Conservation (phyloP, 1,284 basidiomycete genomes). For the Tetrapyrgos nigripes region DNA sequence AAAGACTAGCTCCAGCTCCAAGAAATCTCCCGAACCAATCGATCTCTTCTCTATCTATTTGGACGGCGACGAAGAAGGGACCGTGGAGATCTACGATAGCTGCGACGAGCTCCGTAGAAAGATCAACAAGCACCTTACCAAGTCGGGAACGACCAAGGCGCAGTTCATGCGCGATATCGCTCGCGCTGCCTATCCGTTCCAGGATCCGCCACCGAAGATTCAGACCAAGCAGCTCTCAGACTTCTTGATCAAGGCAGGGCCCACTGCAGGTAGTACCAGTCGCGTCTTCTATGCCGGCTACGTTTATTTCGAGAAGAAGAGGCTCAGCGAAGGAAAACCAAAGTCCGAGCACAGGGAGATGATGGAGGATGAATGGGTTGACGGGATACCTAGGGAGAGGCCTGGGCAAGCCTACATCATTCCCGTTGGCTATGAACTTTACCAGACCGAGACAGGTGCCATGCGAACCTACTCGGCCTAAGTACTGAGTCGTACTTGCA, state of each 20-base stretch:
- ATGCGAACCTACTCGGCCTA: too few relatives aligned
- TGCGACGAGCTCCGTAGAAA: constrained; percentile 24
- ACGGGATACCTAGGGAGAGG: constrained; percentile 17
- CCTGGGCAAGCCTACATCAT: too few relatives aligned
- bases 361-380: constrained; percentile 22
- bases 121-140: constrained; percentile 18
- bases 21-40: neutral
- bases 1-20: neutral
- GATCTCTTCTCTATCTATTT: constrained; percentile 20
- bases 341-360: constrained; percentile 21
- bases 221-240: constrained; percentile 24
- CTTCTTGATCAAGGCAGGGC: constrained; percentile 19
- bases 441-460: too few relatives aligned
- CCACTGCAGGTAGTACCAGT: constrained; percentile 21
- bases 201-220: constrained; percentile 18
- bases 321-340: constrained; percentile 19
- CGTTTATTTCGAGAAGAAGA: constrained; percentile 26
- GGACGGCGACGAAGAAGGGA: constrained; percentile 17
- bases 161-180: constrained; percentile 21
- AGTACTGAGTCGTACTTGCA: too few relatives aligned
- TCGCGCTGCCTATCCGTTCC: constrained; percentile 17
- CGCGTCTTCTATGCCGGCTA: constrained; percentile 23
- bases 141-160: constrained; percentile 20
- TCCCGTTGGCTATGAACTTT: too few relatives aligned
- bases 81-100: constrained; percentile 18